Percentiles rank a stretch among this genome's conserved stretches.
These are phyloP conservation scores for Hsuehochloa calcarea DNA, from an alignment of 176 grass and related monocot species.

Conservation along the genomic window DNA sequence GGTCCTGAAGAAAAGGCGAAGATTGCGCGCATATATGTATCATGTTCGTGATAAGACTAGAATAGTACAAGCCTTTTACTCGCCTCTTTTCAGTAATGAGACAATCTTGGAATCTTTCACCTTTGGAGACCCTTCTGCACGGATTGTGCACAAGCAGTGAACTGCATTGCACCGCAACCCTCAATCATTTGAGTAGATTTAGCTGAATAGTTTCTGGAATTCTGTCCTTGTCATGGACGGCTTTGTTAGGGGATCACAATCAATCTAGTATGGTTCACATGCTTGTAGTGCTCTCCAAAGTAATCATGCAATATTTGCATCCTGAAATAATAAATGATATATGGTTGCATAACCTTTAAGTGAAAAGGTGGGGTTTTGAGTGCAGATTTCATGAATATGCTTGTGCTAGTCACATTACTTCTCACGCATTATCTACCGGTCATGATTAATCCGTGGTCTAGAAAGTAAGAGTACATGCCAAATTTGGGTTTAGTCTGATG, in stretches of 20 bases:
- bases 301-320: background rate
- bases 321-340: background rate
- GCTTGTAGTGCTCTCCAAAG: conserved; percentile 12
- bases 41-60: background rate
- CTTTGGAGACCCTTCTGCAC: background rate
- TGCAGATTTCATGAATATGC: background rate
- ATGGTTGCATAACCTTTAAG: background rate
- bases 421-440: background rate
- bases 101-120: background rate
- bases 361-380: background rate
- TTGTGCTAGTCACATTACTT: background rate
- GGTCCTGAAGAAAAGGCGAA: background rate
- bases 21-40: background rate
- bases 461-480: background rate
- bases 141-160: background rate
- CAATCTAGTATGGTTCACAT: conserved; percentile 5
- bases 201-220: background rate
- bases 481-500: background rate
- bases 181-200: conserved; percentile 1
- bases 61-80: background rate
- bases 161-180: background rate
- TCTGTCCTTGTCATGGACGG: conserved; percentile 10
- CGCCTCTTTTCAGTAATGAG: background rate
- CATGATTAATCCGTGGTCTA: background rate
- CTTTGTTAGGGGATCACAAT: conserved; percentile 1